Evolutionary conservation across 306 rosid genomes (phyloP).

Genomic region (Lupinus albus): DNA sequence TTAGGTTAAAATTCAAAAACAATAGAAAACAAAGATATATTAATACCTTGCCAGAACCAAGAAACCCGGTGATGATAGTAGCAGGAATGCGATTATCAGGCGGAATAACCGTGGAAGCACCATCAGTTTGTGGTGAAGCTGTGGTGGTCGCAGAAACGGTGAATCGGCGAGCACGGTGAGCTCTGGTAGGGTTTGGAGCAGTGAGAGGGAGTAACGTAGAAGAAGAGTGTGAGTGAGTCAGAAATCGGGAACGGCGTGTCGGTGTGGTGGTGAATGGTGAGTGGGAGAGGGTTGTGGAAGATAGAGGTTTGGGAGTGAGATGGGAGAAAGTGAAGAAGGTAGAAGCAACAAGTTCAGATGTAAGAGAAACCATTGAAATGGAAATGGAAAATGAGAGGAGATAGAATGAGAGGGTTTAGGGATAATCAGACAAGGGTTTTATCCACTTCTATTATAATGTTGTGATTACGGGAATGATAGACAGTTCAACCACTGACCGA

Average conservation of each 20-base stretch:
- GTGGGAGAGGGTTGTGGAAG: conserved; percentile 32
- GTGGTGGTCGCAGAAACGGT: conserved; percentile 58
- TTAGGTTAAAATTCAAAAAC: not conserved
- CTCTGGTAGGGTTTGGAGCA: conserved; percentile 36
- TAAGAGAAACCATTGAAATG: conserved; percentile 55
- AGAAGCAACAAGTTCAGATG: conserved; percentile 60
- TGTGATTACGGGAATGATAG: too few species aligned
- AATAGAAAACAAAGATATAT: conserved; percentile 45
- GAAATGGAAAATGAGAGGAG: not conserved
- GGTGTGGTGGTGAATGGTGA: conserved; percentile 17
- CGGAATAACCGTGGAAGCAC: conserved; percentile 60
- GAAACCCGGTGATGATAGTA: conserved; percentile 88
- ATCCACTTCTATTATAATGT: too few species aligned
- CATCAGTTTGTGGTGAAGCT: conserved; percentile 58
- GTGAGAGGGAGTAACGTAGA: conserved; percentile 32
- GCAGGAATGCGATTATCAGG: conserved; percentile 85
- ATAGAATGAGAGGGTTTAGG: conserved; percentile 32
- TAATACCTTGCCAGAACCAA: conserved; percentile 99
- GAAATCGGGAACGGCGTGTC: conserved; percentile 27
- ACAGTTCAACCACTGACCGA: too few species aligned
- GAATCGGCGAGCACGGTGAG: conserved; percentile 49
- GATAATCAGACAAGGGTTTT: too few species aligned
- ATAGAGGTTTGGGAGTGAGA: conserved; percentile 47
- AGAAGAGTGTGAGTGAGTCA: conserved; percentile 34
- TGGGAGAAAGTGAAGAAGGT: conserved; percentile 48